phyloP scores from a whole-genome alignment of 345 rosid species.

The Moricandia arvensis region DNA sequence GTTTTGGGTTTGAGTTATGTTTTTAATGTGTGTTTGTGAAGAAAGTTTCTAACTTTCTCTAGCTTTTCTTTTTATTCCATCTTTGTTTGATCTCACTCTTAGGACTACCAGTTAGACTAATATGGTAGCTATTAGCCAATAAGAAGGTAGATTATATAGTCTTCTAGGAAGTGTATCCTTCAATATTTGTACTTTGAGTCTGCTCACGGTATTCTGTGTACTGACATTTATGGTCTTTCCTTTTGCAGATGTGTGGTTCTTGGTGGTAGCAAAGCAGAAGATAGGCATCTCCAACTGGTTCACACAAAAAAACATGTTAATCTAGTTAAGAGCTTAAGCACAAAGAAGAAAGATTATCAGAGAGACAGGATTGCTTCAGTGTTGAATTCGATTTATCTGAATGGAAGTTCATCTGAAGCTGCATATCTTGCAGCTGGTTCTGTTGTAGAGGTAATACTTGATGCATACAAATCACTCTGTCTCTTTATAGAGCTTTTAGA shows the following conservation, averaged over 20 bases:
- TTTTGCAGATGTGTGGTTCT: slow-evolving; percentile 70
- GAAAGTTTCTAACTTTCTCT: slow-evolving; percentile 32
- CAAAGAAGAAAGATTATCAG: slow-evolving; percentile 49
- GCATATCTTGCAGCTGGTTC: slow-evolving; percentile 92
- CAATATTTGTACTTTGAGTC: background rate
- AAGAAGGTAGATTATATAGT: background rate
- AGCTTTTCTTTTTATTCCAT: background rate
- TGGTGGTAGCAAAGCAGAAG: slow-evolving; percentile 64
- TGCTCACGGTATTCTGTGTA: background rate
- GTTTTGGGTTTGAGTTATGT: slow-evolving; percentile 4
- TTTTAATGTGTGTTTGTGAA: background rate
- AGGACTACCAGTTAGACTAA: background rate
- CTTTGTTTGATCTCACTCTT: background rate
- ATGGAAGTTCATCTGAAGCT: slow-evolving; percentile 80
- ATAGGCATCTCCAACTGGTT: slow-evolving; percentile 52
- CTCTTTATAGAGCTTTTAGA: background rate
- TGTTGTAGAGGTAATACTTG: slow-evolving; percentile 62
- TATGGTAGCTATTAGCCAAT: background rate
- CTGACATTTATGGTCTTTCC: background rate
- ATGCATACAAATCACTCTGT: no score
- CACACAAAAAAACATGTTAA: slow-evolving; percentile 67
- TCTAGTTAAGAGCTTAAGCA: slow-evolving; percentile 62
- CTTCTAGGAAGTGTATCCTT: background rate
- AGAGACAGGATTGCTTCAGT: slow-evolving; percentile 57
- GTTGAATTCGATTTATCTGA: slow-evolving; percentile 74